Evolutionary conservation across 441 rosid species (phyloP).

Genomic region (Dalechampia spathulata): DNA sequence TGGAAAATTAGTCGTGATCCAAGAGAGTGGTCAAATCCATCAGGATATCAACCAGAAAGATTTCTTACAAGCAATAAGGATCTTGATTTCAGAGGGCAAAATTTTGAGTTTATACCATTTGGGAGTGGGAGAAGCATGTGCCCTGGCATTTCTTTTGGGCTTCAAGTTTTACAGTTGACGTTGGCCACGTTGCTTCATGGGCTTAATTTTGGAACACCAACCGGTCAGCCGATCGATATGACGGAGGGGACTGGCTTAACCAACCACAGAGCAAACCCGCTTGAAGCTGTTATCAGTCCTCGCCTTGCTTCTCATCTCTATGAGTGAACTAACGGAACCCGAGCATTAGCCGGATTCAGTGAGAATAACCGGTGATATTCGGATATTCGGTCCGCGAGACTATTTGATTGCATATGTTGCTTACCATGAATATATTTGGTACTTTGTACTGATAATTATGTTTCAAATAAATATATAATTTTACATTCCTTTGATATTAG

Average conservation of each 20-base stretch:
- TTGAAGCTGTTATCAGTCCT: constrained; percentile 34
- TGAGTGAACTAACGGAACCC: not conserved
- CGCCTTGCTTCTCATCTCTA: constrained; percentile 32
- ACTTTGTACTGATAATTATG: too few species aligned
- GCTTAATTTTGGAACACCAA: constrained; percentile 18
- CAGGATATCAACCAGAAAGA: constrained; percentile 34
- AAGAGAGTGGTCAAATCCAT: constrained; percentile 23
- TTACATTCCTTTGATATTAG: too few species aligned
- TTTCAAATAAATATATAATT: too few species aligned
- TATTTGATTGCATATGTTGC: too few species aligned
- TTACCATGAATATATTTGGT: too few species aligned
- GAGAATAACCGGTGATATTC: too few species aligned
- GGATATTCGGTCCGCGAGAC: too few species aligned
- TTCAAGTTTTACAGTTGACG: constrained; percentile 25
- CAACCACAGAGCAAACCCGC: constrained; percentile 31
- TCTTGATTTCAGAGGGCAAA: constrained; percentile 22
- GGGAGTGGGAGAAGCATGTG: constrained; percentile 39
- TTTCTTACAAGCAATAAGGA: constrained; percentile 23
- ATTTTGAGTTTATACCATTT: constrained; percentile 33
- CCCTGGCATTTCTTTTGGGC: constrained; percentile 25
- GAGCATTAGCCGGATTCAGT: too few species aligned
- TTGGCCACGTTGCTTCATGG: constrained; percentile 32
- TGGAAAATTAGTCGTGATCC: constrained; percentile 45
- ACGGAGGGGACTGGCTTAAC: constrained; percentile 32
- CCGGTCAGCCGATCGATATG: constrained; percentile 25